Percentiles rank a stretch among this genome's conserved stretches.
phyloP scores from a whole-genome alignment of 1,284 basidiomycete species.

The Gastroboletus turbinatus region DNA sequence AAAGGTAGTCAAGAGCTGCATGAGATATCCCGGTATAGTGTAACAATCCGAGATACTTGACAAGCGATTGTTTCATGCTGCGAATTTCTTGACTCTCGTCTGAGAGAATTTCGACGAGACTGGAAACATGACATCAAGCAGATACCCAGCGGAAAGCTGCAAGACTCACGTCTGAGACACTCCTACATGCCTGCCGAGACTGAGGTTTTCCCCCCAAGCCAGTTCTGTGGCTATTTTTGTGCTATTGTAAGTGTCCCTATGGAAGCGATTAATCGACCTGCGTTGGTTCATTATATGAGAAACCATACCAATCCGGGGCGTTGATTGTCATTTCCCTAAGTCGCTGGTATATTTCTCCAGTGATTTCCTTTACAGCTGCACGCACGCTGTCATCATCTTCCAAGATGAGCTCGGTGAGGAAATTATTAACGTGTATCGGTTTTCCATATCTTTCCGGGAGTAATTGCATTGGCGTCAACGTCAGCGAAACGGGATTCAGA shows the following conservation, averaged over 20 bases:
- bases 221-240: conserved; percentile 61
- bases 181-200: conserved; percentile 50
- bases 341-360: conserved; percentile 51
- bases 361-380: conserved; percentile 56
- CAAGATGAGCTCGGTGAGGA: conserved; percentile 42
- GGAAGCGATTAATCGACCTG: neutral
- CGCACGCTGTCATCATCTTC: conserved; percentile 26
- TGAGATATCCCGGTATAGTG: conserved; percentile 41
- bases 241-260: conserved; percentile 62
- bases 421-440: conserved; percentile 42
- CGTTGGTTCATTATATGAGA: neutral
- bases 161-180: conserved; percentile 54
- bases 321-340: conserved; percentile 64
- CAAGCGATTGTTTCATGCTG: conserved; percentile 43
- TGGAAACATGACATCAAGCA: neutral
- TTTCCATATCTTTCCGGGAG: conserved; percentile 38
- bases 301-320: conserved; percentile 63
- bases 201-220: conserved; percentile 52
- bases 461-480: neutral
- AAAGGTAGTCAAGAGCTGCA: conserved; percentile 18
- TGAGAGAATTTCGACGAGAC: conserved; percentile 1
- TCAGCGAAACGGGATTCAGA: neutral
- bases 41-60: conserved; percentile 36
- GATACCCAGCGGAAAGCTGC: neutral
- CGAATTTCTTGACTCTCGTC: conserved; percentile 1